Conservation (phyloP, 306 rosid genomes). For the Begonia fuchsioides region DNA sequence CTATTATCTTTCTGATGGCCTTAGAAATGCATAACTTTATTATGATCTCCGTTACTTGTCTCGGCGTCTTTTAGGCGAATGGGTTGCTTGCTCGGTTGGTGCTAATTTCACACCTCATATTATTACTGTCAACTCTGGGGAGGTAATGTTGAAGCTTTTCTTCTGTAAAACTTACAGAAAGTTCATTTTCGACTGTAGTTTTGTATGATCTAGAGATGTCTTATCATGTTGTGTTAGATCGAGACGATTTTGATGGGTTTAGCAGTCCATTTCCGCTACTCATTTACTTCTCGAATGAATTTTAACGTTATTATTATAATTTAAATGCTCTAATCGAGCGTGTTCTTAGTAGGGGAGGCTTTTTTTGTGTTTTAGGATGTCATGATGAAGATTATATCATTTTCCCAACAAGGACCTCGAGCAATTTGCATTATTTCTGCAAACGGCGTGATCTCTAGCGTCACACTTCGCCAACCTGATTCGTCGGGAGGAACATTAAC, state of each 20-base stretch:
- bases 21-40: too few species aligned
- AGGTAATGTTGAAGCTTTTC: constrained; percentile 45
- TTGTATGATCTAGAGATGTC: too few species aligned
- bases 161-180: too few species aligned
- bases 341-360: too few species aligned
- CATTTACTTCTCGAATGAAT: too few species aligned
- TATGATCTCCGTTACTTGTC: not conserved
- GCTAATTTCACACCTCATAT: constrained; percentile 92
- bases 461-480: constrained; percentile 91
- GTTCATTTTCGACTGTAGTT: too few species aligned
- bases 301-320: too few species aligned
- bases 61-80: constrained; percentile 45
- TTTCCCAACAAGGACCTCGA: constrained; percentile 96
- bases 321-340: too few species aligned
- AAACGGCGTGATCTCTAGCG: constrained; percentile 83
- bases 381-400: constrained; percentile 90
- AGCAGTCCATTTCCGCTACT: too few species aligned
- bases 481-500: constrained; percentile 75
- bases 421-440: constrained; percentile 87
- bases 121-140: constrained; percentile 81
- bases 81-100: constrained; percentile 89
- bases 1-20: too few species aligned
- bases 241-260: too few species aligned
- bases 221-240: too few species aligned
- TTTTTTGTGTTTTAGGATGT: constrained; percentile 61